Evolutionary conservation across 257 asterid species (phyloP).

Genomic region (Solanum paucissectum): DNA sequence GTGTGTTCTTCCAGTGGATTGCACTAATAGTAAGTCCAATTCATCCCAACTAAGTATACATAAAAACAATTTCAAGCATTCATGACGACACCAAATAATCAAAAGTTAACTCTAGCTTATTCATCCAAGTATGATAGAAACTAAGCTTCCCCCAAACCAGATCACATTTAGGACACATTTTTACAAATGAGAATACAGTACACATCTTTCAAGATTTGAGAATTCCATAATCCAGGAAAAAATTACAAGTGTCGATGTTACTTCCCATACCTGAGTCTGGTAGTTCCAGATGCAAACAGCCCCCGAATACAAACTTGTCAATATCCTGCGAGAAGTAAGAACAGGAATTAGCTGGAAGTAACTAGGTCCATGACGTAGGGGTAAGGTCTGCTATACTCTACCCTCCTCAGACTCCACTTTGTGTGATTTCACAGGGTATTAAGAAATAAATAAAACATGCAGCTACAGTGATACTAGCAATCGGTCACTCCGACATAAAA

Average conservation of each 20-base stretch:
- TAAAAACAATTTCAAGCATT: background rate
- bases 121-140: background rate
- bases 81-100: background rate
- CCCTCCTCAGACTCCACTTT: background rate
- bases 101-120: background rate
- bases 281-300: conserved; percentile 85
- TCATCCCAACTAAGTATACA: background rate
- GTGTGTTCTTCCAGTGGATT: background rate
- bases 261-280: conserved; percentile 69
- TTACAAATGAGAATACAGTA: background rate
- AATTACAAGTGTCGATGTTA: background rate
- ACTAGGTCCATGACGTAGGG: background rate
- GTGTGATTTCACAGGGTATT: background rate
- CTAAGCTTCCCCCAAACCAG: background rate
- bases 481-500: background rate
- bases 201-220: background rate
- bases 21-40: background rate
- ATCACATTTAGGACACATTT: background rate
- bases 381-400: background rate
- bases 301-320: conserved; percentile 88
- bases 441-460: background rate
- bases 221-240: background rate
- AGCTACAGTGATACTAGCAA: background rate
- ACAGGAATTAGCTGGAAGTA: background rate
- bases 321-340: conserved; percentile 42